Evolutionary conservation across 306 rosid species (phyloP).

Genomic region (Herpetospermum pedunculosum): DNA sequence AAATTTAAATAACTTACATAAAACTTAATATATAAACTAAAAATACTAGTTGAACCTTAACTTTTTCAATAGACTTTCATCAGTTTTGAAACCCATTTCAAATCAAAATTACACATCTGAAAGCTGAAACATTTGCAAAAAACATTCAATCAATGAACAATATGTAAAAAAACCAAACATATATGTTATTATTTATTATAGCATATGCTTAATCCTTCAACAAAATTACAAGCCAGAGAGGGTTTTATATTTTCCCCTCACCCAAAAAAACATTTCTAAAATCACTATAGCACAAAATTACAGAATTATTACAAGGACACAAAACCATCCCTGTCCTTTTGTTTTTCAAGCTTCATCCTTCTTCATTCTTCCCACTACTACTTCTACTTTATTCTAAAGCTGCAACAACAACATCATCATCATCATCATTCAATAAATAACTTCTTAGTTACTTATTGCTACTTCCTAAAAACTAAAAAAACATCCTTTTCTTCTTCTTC

Average conservation of each 20-base stretch:
- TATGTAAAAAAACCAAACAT: not conserved
- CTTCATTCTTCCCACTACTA: not conserved
- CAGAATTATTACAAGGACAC: not conserved
- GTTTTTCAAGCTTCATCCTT: not conserved
- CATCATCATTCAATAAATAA: not conserved
- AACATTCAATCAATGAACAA: not conserved
- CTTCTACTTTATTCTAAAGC: not conserved
- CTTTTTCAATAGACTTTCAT: no score
- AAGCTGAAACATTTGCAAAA: not conserved
- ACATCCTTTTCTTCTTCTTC: not conserved
- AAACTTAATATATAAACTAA: no score
- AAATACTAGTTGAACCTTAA: no score
- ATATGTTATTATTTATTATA: slow-evolving; percentile 7
- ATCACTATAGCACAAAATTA: slow-evolving; percentile 1
- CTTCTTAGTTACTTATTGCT: not conserved
- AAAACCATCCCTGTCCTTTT: not conserved
- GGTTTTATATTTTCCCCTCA: not conserved
- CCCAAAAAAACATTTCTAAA: not conserved
- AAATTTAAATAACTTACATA: no score
- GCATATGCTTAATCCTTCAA: not conserved
- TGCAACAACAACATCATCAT: not conserved
- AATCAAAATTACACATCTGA: not conserved
- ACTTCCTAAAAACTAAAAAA: not conserved
- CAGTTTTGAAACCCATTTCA: no score
- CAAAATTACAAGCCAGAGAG: slow-evolving; percentile 6